Evolutionary conservation across 2,329 filamentous ascomycete genomes (phyloP), one percentile per base, ranked within the genome.

Genomic region (Albifimbria verrucaria): DNA sequence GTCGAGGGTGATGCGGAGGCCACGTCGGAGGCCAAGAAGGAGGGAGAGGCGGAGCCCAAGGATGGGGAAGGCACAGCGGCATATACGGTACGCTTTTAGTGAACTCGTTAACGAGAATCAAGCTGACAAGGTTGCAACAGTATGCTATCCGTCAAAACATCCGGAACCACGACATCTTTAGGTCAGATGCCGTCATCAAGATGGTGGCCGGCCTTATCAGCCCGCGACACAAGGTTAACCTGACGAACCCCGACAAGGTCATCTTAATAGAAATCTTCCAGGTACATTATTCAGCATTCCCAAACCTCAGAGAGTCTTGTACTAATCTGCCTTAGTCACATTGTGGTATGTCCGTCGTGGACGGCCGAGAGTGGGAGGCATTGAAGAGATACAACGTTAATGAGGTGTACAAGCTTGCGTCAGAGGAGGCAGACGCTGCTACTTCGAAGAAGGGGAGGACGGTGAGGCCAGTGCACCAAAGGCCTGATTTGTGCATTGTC

Each of bases 131-230:
- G 24, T 25, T 24, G 48, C 11, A n/a, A 36, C 56, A 93, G 89
- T 94, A 91, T 70, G 90, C 89, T n/a, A 92, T 95, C 60, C 84
- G 90, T 44, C 83, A 87, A n/a, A 88, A 83, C 15, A 83, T 90
- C 56, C 85, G 90, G 52, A 90, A 89, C 63, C 86, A 92, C 70
- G 86, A 77, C 59, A 77, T 78, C 3, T 77, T 93, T 55, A 87
- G 82, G 60, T 81, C 89, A 54, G 82, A 86, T 57, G 76, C 75
- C 18, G 77, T 93, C 48, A 93, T 94, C 68, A 83, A 87, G 62
- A 82, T 80, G 57, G 79, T 93, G 57, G 90, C 89, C 4, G 73
- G 76, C 39, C 72, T 86, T 25, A 81, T 92, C 55, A 83, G 85
- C 48, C 73, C 78, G 10, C 78, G 78, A 39, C 90, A 94, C 71